Conservation (phyloP, 257 asterid genomes). For the Solanum acaule region DNA sequence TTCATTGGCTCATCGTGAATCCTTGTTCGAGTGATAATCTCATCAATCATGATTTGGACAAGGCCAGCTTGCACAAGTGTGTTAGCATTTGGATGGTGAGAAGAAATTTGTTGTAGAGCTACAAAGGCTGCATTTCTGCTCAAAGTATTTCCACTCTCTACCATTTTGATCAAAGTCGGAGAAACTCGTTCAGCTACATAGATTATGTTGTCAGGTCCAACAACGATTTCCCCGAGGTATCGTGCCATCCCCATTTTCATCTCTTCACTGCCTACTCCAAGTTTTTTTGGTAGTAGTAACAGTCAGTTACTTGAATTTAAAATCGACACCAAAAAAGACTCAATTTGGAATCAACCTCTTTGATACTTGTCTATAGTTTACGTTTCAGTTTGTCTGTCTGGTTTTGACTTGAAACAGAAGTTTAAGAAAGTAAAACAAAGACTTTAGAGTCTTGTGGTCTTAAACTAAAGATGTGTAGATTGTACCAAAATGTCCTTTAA, state of each 20-base stretch:
- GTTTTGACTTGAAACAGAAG: not conserved
- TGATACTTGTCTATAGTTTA: not conserved
- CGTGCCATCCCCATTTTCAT: slow-evolving; percentile 57
- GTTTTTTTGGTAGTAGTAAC: not conserved
- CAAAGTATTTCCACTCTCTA: slow-evolving; percentile 31
- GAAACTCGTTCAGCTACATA: slow-evolving; percentile 61
- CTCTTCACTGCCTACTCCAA: slow-evolving; percentile 49
- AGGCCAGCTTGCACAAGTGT: slow-evolving; percentile 51
- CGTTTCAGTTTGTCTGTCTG: not conserved
- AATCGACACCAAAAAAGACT: not conserved
- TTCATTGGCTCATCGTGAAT: slow-evolving; percentile 31
- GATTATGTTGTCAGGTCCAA: slow-evolving; percentile 40
- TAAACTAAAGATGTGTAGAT: not conserved
- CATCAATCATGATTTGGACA: slow-evolving; percentile 51
- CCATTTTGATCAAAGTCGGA: slow-evolving; percentile 59
- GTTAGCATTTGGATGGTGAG: slow-evolving; percentile 36
- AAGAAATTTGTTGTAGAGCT: slow-evolving; percentile 57
- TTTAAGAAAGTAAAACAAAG: not conserved
- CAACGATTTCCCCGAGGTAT: slow-evolving; percentile 49
- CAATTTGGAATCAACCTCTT: not conserved
- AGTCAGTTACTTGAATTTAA: not conserved
- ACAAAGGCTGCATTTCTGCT: slow-evolving; percentile 57
- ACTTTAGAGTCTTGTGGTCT: not conserved
- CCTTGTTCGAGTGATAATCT: slow-evolving; percentile 41
- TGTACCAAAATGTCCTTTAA: not conserved